Evolutionary conservation across 768 basidiomycete species (phyloP).

Genomic region (Agrocybe chaxingu): DNA sequence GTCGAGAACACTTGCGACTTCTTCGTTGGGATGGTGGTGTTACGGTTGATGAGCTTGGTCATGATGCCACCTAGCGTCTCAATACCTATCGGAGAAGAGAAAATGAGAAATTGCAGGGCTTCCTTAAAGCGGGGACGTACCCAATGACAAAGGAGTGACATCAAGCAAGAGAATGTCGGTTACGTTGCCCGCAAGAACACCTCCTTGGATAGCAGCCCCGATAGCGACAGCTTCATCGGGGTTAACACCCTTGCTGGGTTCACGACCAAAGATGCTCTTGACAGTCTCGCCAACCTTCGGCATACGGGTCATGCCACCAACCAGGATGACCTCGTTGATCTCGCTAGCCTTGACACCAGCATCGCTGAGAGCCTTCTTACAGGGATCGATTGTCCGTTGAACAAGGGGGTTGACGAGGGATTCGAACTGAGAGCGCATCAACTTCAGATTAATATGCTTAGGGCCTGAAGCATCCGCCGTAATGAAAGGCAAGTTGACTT

Average conservation of each 20-base stretch:
- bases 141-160: slow-evolving; percentile 95
- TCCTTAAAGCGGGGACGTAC: slow-evolving; percentile 34
- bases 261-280: slow-evolving; percentile 90
- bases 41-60: slow-evolving; percentile 97
- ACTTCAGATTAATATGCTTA: slow-evolving; percentile 93
- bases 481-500: slow-evolving; percentile 98
- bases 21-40: slow-evolving; percentile 99
- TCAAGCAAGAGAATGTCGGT: slow-evolving; percentile 94
- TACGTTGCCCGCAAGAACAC: slow-evolving; percentile 94
- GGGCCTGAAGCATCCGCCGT: slow-evolving; percentile 93
- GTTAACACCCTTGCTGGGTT: slow-evolving; percentile 98
- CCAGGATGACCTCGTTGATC: slow-evolving; percentile 95
- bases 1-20: slow-evolving; percentile 99
- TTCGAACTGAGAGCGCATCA: slow-evolving; percentile 90
- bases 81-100: slow-evolving; percentile 45
- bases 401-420: slow-evolving; percentile 77
- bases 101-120: not conserved
- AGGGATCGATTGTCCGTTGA: slow-evolving; percentile 89
- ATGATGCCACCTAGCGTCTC: slow-evolving; percentile 99
- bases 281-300: slow-evolving; percentile 93
- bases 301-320: slow-evolving; percentile 99
- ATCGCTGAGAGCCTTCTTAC: slow-evolving; percentile 94
- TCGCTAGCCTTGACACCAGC: slow-evolving; percentile 92
- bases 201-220: slow-evolving; percentile 97
- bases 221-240: slow-evolving; percentile 99